phyloP scores from a whole-genome alignment of 1,284 basidiomycete genomes.

The Malassezia sp. region DNA sequence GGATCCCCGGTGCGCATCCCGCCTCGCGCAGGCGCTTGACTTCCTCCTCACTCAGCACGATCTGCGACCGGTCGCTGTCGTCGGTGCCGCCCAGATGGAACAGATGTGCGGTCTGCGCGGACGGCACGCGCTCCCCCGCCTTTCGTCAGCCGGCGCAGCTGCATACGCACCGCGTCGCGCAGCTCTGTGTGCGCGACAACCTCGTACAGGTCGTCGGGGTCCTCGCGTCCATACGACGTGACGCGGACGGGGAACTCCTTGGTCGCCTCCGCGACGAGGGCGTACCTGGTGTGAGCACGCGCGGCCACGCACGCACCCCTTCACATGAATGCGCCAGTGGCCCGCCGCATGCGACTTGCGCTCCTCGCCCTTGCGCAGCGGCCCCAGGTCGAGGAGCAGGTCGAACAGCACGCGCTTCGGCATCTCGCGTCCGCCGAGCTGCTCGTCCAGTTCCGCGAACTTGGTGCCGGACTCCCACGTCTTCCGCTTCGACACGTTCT shows the following conservation, averaged over 20 bases:
- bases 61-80: not conserved
- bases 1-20: constrained; percentile 55
- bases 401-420: constrained; percentile 78
- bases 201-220: constrained; percentile 53
- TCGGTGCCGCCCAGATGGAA: not conserved
- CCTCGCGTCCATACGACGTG: constrained; percentile 24
- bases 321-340: constrained; percentile 74
- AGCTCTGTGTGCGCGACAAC: constrained; percentile 66
- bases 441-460: constrained; percentile 39
- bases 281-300: constrained; percentile 25
- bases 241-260: constrained; percentile 36
- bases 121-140: constrained; percentile 1
- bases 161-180: constrained; percentile 58
- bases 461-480: constrained; percentile 29
- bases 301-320: constrained; percentile 64
- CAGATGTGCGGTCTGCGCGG: not conserved
- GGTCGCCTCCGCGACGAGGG: constrained; percentile 22
- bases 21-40: constrained; percentile 59
- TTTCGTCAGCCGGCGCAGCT: not conserved
- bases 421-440: constrained; percentile 53
- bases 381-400: constrained; percentile 65
- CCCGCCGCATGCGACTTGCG: constrained; percentile 39
- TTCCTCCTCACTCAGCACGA: constrained; percentile 63
- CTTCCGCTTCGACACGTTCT: constrained; percentile 10
- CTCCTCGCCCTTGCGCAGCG: constrained; percentile 15